A percentile compares a stretch with the other conserved stretches of the same genome.
phyloP scores from a whole-genome alignment of 2,329 filamentous ascomycete genomes.

The Penicillium digitatum region DNA sequence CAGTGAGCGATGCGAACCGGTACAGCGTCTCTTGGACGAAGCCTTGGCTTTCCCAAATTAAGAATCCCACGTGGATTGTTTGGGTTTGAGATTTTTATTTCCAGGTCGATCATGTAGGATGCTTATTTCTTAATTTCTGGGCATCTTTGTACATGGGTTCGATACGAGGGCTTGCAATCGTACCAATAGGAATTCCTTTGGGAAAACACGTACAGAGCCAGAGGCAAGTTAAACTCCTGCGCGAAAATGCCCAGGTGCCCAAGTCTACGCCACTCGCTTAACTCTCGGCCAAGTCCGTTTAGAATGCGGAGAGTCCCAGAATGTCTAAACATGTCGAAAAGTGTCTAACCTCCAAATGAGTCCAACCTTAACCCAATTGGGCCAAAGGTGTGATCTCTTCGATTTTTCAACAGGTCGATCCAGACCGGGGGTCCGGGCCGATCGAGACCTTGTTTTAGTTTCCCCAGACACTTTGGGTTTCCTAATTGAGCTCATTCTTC shows the following conservation, averaged over 20 bases:
- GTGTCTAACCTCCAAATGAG: background rate
- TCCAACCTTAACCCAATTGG: background rate
- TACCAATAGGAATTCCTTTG: too few species aligned
- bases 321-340: background rate
- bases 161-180: background rate
- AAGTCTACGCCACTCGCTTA: conserved; percentile 26
- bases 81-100: background rate
- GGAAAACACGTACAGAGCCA: too few species aligned
- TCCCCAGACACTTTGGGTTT: background rate
- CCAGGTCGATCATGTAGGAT: background rate
- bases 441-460: conserved; percentile 5
- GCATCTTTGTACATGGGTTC: background rate
- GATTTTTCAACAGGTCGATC: background rate
- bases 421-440: conserved; percentile 10
- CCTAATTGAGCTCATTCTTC: conserved; percentile 11
- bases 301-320: conserved; percentile 7
- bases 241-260: conserved; percentile 1
- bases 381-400: background rate
- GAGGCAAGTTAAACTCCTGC: background rate
- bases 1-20: conserved; percentile 39
- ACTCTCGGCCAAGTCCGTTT: conserved; percentile 24
- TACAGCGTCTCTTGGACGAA: conserved; percentile 36
- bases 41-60: conserved; percentile 18
- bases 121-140: background rate
- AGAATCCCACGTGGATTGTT: conserved; percentile 8